Evolutionary conservation across 1,139 yeast genomes (phyloP), one percentile per base, ranked within the genome.

Genomic region (Pichia sp.): DNA sequence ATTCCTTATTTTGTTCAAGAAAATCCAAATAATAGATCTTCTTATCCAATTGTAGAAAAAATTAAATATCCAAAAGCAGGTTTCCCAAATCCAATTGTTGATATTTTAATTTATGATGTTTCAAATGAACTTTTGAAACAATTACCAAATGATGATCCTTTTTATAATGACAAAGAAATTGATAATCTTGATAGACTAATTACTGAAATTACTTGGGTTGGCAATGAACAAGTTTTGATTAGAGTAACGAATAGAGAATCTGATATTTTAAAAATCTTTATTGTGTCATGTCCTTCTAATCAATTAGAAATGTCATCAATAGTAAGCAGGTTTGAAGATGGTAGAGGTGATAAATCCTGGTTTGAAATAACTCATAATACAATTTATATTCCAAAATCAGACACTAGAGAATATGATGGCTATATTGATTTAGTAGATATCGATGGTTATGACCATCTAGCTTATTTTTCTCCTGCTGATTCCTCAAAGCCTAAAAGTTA

Each of bases 281-380:
- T 65, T 49, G 70, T 70, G 40, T 67, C 70, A 53, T 66, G 70
- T 29, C 44, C 53, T n/a, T 34, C 46, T 2, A 56, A 53, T 43
- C 43, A 42, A 30, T 18, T 61, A 42, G 27, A 45, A 27, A 58
- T 65, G 33, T 52, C 62, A 0, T 64, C 72, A 37, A 56, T 53
- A 41, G 70, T 65, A 41, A 66, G 73, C 10, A 67, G 81, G 52
- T 63, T 70, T 4, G 66, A 65, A 41, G 68, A 73, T 42, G 69
- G 76, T 25, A 51, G 53, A 34, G 46, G 51, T 35, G 48, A 53
- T 2, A 60, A 58, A 9, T 73, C 79, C 9, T 78, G 86, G 76
- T 88, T 90, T 71, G 98, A 92, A 63, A 81, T 90, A 38, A 77
- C 87, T 7, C 86, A 83, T 54, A 79, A 83, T 56, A 81, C 94